phyloP scores from a whole-genome alignment of 768 basidiomycete genomes.

The Russula virescens region DNA sequence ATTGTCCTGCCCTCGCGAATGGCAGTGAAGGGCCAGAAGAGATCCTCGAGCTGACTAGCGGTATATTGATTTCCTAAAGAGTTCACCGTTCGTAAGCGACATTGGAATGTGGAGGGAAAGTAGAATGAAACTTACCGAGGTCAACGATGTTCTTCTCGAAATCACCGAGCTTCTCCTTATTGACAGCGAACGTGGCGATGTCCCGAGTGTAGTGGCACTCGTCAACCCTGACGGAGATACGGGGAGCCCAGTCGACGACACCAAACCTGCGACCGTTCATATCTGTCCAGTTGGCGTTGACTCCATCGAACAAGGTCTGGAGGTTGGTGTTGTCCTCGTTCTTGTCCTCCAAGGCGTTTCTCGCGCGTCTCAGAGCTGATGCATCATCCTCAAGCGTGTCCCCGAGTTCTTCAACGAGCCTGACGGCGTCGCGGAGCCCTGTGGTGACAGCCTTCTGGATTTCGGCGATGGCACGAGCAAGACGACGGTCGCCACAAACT shows the following conservation, averaged over 20 bases:
- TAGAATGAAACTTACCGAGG: slow-evolving; percentile 19
- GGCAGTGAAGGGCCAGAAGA: slow-evolving; percentile 27
- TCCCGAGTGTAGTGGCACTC: slow-evolving; percentile 26
- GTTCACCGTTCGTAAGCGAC: slow-evolving; percentile 9
- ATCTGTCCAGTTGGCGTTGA: slow-evolving; percentile 17
- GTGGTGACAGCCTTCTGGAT: slow-evolving; percentile 14
- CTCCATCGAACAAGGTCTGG: slow-evolving; percentile 18
- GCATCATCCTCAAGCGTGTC: not conserved
- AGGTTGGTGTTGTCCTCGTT: slow-evolving; percentile 22
- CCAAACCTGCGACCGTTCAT: slow-evolving; percentile 22
- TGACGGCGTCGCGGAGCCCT: slow-evolving; percentile 9
- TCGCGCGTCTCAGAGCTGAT: not conserved
- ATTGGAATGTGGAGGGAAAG: slow-evolving; percentile 21
- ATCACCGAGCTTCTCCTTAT: slow-evolving; percentile 24
- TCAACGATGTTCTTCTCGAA: slow-evolving; percentile 22
- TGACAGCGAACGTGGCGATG: slow-evolving; percentile 27
- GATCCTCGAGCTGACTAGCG: slow-evolving; percentile 24
- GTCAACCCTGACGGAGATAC: slow-evolving; percentile 21
- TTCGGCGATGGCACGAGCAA: too few species aligned
- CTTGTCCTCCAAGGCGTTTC: slow-evolving; percentile 7
- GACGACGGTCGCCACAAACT: too few species aligned
- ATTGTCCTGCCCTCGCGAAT: slow-evolving; percentile 26
- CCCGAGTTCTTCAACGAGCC: not conserved
- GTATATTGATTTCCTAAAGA: slow-evolving; percentile 31
- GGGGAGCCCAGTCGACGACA: slow-evolving; percentile 26